Base-by-base conservation (phyloP, 2,329 filamentous ascomycete genomes). In the Chalaropsis thielavioides region DNA sequence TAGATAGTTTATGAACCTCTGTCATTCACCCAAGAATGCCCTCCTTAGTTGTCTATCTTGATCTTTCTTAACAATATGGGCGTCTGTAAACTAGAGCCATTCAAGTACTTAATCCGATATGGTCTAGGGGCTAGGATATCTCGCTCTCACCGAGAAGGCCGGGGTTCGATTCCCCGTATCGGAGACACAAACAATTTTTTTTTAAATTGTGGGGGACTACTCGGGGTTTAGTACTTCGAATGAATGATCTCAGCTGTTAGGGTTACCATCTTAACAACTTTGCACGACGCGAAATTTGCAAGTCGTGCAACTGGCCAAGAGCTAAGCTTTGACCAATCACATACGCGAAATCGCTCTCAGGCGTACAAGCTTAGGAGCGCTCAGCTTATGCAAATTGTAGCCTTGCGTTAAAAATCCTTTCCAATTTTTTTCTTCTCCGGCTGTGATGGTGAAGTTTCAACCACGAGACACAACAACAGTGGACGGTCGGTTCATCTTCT, bases 81-180 rank as follows among this genome's bases (percentile, higher is more conserved):
- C 1, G 8, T 6, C 8, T 1, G 35, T 38, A 38, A 1, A 8
- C 8, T 1, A 38, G 1, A 10, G 10, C 35, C 6, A 8, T 8
- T 7, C 35, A 38, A 38, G 35, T 38, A 8, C 3, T 10, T 38
- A 10, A 19, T 64, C 63, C 63, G 63, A 64, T 64, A 64, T 61
- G 56, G 56, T 64, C 56, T 64, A 64, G 63, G 54, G 63, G 54
- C 43, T 41, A 60, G 43, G 63, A 27, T 61, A 64, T 58, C 44
- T 63, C 46, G 62, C 62, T 58, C 46, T 63, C 46, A 68, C 68
- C 68, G 68, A 65, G 67, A 61, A 68, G 68, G 66, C 68, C 68
- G 63, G 68, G 68, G 68, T 69, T 69, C 68, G 67, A 69, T 69
- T 69, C 68, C 68, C 68, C 63, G 68, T 68, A 67, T 65, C 68